Base-by-base conservation (phyloP, 352 stramenopile genomes). In the Peronospora tabacina region DNA sequence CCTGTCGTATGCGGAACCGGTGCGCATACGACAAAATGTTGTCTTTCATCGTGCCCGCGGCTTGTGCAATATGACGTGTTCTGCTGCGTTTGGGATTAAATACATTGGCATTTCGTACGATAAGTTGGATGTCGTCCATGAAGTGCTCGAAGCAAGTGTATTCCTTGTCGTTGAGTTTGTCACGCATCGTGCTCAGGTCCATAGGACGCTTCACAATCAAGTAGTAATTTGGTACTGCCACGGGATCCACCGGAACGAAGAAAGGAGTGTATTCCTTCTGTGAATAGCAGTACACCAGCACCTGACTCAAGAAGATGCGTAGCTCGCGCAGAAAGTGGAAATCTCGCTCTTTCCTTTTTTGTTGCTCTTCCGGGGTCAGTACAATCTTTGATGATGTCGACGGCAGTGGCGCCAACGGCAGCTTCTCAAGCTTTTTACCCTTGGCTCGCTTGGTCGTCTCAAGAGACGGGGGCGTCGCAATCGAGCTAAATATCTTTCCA, bases 101-200 rank as follows among this genome's bases (percentile, higher is more conserved):
- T 28, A 94, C 68, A 35, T 90, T 89, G 22, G 87, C 87, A 40
- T 96, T 96, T 8, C 69, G 63, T 20, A 93, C 76, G 22, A 96
- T 95, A 41, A 88, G 71, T 42, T 90, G 72, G 22, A 96, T 84
- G 50, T 96, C 85, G 35, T 79, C 66, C 50, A 93, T 72, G 41
- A 96, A 96, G 32, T 82, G 68, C 43, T 95, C 83, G 24, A 91
- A 90, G 24, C 77, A 93, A 7, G 70, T 86, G 62, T 96, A 96
- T 47, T 94, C 82, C 22, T 85, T 68, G 16, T 94, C 82, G 46
- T 96, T 90, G 7, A 96, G 57, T 55, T 93, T 94, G 38, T 88
- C 79, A 5, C 79, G 82, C 73, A 97, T 97, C 13, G 69, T 85
- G 34, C 70, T 85, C 35, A 97, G 51, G 55, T 93, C 83, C 82